phyloP scores from a whole-genome alignment of 2,329 filamentous ascomycete genomes.

The Talaromyces rugulosus region DNA sequence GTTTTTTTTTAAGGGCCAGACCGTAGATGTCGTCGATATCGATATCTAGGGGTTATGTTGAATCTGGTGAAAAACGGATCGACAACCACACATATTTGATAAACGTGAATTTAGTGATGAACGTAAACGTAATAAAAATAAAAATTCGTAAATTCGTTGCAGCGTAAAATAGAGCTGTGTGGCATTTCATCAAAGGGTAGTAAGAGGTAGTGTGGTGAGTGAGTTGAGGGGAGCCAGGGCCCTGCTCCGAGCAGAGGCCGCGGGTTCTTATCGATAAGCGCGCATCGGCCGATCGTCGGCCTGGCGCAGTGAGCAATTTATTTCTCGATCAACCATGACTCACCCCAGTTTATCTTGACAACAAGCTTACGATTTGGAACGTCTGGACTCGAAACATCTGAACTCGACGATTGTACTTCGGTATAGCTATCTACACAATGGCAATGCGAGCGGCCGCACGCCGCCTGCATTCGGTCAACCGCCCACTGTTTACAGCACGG shows the following conservation, averaged over 20 bases:
- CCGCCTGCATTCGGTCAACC: conserved; percentile 27
- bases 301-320: conserved; percentile 5
- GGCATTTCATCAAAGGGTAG: too few relatives aligned
- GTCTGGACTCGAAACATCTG: neutral
- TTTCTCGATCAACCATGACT: conserved; percentile 7
- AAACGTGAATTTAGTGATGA: too few relatives aligned
- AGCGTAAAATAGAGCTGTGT: too few relatives aligned
- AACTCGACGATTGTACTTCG: neutral
- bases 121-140: too few relatives aligned
- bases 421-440: conserved; percentile 20
- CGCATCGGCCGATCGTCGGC: conserved; percentile 10
- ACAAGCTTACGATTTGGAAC: neutral
- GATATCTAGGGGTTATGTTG: too few relatives aligned
- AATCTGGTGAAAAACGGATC: too few relatives aligned
- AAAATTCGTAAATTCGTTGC: too few relatives aligned
- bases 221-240: too few relatives aligned
- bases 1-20: too few relatives aligned
- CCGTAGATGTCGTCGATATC: too few relatives aligned
- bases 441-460: conserved; percentile 32
- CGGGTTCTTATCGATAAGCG: conserved; percentile 13
- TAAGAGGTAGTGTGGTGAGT: too few relatives aligned
- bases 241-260: neutral
- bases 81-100: too few relatives aligned
- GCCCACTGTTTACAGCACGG: conserved; percentile 24
- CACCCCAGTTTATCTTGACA: neutral